A percentile compares a stretch with the other conserved stretches of the same genome.
Conservation (phyloP, 768 basidiomycete species). For the Candolleomyces aberdarensis region DNA sequence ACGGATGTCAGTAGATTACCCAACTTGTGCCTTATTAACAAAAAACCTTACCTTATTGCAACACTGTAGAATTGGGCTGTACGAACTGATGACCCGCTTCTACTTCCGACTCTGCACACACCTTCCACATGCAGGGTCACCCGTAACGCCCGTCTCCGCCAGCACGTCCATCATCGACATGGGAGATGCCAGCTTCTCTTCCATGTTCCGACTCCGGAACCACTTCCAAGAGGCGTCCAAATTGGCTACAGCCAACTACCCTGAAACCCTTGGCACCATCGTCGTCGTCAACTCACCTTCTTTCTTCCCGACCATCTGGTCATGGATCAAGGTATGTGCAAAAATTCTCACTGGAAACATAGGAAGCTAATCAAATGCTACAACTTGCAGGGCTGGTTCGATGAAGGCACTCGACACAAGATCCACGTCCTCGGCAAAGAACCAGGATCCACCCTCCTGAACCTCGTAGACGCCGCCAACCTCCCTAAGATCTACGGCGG, state of each 20-base stretch:
- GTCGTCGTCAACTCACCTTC: conserved; percentile 76
- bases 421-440: too few species aligned
- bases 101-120: conserved; percentile 59
- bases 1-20: conserved; percentile 54
- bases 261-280: conserved; percentile 68
- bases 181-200: conserved; percentile 50
- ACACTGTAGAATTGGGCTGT: conserved; percentile 51
- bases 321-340: conserved; percentile 66
- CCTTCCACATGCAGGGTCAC: conserved; percentile 49
- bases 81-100: conserved; percentile 67
- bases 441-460: too few species aligned
- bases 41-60: neutral
- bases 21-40: neutral
- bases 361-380: too few species aligned
- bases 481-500: too few species aligned
- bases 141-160: conserved; percentile 52
- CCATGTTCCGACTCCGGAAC: conserved; percentile 66
- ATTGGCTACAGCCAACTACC: conserved; percentile 78
- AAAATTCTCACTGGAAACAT: too few species aligned
- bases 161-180: conserved; percentile 74
- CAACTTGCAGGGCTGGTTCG: too few species aligned
- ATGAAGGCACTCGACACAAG: too few species aligned
- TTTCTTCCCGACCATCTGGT: conserved; percentile 83
- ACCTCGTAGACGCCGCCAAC: too few species aligned
- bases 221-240: conserved; percentile 75